These are phyloP conservation scores for Fusarium sp. DNA, from an alignment of 2,329 filamentous ascomycete species.

Conservation along the genomic window DNA sequence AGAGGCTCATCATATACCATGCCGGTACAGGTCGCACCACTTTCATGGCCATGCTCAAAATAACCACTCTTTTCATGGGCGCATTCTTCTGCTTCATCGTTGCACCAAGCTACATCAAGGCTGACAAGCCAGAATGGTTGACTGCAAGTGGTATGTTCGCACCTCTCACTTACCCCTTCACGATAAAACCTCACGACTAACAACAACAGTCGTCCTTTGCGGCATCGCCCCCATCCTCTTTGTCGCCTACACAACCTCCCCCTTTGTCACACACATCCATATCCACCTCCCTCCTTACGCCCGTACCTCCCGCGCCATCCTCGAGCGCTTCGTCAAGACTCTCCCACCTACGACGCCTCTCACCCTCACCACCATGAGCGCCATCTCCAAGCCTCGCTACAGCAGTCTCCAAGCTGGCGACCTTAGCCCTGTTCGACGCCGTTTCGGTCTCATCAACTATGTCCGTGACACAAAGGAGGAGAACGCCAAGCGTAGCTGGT, in stretches of 20 bases:
- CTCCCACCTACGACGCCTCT: constrained; percentile 64
- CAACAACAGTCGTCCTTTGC: constrained; percentile 67
- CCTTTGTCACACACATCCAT: constrained; percentile 81
- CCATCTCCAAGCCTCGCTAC: constrained; percentile 69
- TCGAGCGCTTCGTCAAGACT: constrained; percentile 66
- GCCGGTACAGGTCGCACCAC: constrained; percentile 77
- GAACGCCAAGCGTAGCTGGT: constrained; percentile 57
- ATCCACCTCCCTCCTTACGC: constrained; percentile 77
- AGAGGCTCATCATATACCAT: constrained; percentile 80
- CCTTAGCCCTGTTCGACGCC: constrained; percentile 51
- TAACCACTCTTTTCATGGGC: constrained; percentile 79
- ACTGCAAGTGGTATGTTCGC: constrained; percentile 57
- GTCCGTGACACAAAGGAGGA: constrained; percentile 56
- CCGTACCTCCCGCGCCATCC: constrained; percentile 70
- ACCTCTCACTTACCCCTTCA: neutral
- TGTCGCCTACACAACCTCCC: constrained; percentile 75
- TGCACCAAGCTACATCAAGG: constrained; percentile 70
- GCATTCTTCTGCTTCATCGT: constrained; percentile 76
- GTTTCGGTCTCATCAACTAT: constrained; percentile 60
- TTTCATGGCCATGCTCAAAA: constrained; percentile 78
- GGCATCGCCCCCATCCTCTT: constrained; percentile 76
- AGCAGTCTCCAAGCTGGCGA: constrained; percentile 60
- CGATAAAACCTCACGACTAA: constrained; percentile 8
- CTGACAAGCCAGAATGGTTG: constrained; percentile 56
- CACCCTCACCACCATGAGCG: constrained; percentile 69